Evolutionary conservation across 139 green algal species (phyloP).

Genomic region (Haematococcus sp.): DNA sequence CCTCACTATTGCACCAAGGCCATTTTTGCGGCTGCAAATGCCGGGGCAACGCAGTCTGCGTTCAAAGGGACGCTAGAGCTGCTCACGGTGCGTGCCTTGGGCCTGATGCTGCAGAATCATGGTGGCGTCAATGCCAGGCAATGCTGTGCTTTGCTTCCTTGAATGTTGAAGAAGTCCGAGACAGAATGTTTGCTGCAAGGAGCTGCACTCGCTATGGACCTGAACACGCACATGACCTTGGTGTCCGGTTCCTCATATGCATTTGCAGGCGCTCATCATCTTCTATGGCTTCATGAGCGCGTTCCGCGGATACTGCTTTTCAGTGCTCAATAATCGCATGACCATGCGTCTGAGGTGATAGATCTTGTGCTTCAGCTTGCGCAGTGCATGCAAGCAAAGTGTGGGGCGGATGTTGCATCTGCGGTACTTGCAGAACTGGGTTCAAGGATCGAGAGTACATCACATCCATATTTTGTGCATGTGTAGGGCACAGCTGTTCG

Average conservation of each 20-base stretch:
- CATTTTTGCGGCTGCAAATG: slow-evolving; percentile 61
- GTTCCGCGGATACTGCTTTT: slow-evolving; percentile 69
- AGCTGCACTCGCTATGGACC: too few relatives aligned
- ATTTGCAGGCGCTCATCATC: slow-evolving; percentile 42
- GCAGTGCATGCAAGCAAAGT: too few relatives aligned
- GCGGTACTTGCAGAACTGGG: too few relatives aligned
- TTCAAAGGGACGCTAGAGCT: slow-evolving; percentile 47
- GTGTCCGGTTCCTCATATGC: too few relatives aligned
- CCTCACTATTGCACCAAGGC: slow-evolving; percentile 69
- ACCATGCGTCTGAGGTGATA: slow-evolving; percentile 57
- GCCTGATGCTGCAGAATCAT: background rate
- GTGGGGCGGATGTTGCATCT: too few relatives aligned
- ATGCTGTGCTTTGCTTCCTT: too few relatives aligned
- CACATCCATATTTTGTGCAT: background rate
- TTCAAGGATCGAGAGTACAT: too few relatives aligned
- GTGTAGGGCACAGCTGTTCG: slow-evolving; percentile 56
- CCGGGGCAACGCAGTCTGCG: background rate
- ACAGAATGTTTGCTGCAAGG: too few relatives aligned
- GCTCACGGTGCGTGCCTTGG: slow-evolving; percentile 30
- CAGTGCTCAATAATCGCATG: slow-evolving; percentile 73
- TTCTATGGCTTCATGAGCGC: slow-evolving; percentile 61
- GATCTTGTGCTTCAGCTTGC: too few relatives aligned
- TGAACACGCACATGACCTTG: too few relatives aligned
- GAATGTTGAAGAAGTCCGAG: too few relatives aligned
- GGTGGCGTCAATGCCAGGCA: too few relatives aligned